Base-by-base conservation (phyloP, 768 basidiomycete genomes). In the Suillus decipiens region DNA sequence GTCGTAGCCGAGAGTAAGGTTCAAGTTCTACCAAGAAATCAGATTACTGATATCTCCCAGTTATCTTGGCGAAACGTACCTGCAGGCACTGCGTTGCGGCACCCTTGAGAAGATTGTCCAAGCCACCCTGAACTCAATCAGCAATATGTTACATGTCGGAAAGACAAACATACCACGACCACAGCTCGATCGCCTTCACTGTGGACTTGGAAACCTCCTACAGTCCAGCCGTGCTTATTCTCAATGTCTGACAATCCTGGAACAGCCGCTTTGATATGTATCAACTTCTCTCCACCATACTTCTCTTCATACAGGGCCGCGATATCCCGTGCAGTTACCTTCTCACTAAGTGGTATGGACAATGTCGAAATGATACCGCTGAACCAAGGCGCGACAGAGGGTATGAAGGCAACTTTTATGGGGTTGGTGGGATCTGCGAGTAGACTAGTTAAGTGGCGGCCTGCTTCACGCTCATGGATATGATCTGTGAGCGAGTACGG, bases 51-150 rank as follows among this genome's bases (percentile, higher is more conserved):
- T 4, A 43, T 10, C 2, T 33, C 33, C 34, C 45, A 34, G 37
- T 19, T 31, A n/a, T 17, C n/a, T 9, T n/a, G 0, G n/a, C 36
- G 14, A 43, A 10, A 77, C 88, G 22, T 58, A 94, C 93, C 84
- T 96, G 95, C 65, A 99, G 73, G 75, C 96, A 98, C 76, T 99
- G 97, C n/a, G 96, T 99, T 19, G 97, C 97, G 57, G 97, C 97
- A 8, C 97, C 97, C 76, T 99, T 99, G 65, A 99, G 81, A 62
- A 99, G 78, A 78, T 99, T 99, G 73, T 99, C 97, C 70, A 99
- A 77, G 0, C 95, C 95, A 56, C 94, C 96, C 93, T 94, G 54
- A 24, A 15, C 8, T 36, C 2, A n/a, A 43, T 55, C 28, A 57
- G 47, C 45, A 17, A 42, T 59, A 37, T 57, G 50, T 60, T 15